Percentiles rank a stretch among this genome's conserved stretches.
Conservation (phyloP, 805 yeast species). For the Diddensiella santjacobensis region DNA sequence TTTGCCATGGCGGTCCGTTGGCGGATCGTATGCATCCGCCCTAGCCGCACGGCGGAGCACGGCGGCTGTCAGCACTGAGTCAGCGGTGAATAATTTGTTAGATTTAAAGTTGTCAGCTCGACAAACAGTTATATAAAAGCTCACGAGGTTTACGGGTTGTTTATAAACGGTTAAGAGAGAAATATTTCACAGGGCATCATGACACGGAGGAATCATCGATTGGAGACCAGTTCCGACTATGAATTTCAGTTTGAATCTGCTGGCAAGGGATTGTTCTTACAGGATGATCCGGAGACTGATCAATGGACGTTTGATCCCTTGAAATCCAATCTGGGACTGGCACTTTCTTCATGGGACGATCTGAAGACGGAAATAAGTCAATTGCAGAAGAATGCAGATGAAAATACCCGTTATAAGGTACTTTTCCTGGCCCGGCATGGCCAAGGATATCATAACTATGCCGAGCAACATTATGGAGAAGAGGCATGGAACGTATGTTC, state of each 20-base stretch:
- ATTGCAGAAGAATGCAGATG: conserved; percentile 33
- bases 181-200: no score
- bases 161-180: no score
- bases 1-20: neutral
- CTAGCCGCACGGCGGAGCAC: no score
- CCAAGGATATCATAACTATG: conserved; percentile 51
- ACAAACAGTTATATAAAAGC: no score
- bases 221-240: neutral
- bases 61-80: no score
- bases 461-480: conserved; percentile 44
- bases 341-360: conserved; percentile 36
- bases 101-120: no score
- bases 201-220: neutral
- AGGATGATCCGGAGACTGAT: conserved; percentile 41
- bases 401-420: conserved; percentile 40
- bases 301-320: conserved; percentile 42
- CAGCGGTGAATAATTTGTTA: no score
- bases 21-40: no score
- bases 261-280: conserved; percentile 41
- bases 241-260: conserved; percentile 34
- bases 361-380: conserved; percentile 31
- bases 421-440: conserved; percentile 51
- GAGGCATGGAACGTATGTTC: conserved; percentile 41
- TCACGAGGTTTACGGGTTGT: no score
- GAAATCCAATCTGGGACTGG: conserved; percentile 42